These are phyloP conservation scores for Ogataea dorogensis DNA, from an alignment of 805 yeast species.

Conservation along the genomic window DNA sequence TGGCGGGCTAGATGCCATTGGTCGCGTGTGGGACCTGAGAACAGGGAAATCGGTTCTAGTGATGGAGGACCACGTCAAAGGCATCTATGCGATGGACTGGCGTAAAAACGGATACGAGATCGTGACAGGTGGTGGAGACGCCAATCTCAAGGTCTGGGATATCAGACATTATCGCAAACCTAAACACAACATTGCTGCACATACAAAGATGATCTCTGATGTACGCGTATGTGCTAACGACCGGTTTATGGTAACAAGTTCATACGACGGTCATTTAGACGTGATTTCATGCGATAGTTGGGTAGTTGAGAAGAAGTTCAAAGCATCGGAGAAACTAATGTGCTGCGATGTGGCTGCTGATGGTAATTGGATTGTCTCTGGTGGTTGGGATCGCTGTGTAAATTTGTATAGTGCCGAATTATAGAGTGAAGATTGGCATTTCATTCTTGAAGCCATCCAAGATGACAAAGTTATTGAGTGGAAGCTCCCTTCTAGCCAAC, in stretches of 20 bases:
- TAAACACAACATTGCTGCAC: slow-evolving; percentile 60
- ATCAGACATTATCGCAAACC: slow-evolving; percentile 47
- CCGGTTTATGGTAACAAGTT: slow-evolving; percentile 52
- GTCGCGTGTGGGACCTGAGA: slow-evolving; percentile 82
- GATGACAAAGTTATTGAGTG: slow-evolving; percentile 76
- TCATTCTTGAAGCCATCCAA: slow-evolving; percentile 70
- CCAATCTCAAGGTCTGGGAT: slow-evolving; percentile 84
- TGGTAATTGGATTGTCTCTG: slow-evolving; percentile 48
- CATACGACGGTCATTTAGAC: slow-evolving; percentile 70
- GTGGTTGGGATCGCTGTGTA: slow-evolving; percentile 85
- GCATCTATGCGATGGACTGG: slow-evolving; percentile 72
- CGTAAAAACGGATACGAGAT: slow-evolving; percentile 70
- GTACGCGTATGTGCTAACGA: slow-evolving; percentile 48
- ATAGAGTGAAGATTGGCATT: slow-evolving; percentile 72
- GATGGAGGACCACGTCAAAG: slow-evolving; percentile 66
- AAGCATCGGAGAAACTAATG: slow-evolving; percentile 70
- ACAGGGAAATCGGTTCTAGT: slow-evolving; percentile 63
- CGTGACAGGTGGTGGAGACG: slow-evolving; percentile 85
- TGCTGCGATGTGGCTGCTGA: slow-evolving; percentile 54
- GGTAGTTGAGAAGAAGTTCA: slow-evolving; percentile 51
- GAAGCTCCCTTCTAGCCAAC: slow-evolving; percentile 70
- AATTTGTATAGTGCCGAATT: slow-evolving; percentile 41
- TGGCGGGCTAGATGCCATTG: slow-evolving; percentile 75
- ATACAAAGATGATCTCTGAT: slow-evolving; percentile 67
- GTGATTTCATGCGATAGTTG: slow-evolving; percentile 71